phyloP scores from a whole-genome alignment of 495 filamentous ascomycete species.

The Parathielavia hyrcaniae region DNA sequence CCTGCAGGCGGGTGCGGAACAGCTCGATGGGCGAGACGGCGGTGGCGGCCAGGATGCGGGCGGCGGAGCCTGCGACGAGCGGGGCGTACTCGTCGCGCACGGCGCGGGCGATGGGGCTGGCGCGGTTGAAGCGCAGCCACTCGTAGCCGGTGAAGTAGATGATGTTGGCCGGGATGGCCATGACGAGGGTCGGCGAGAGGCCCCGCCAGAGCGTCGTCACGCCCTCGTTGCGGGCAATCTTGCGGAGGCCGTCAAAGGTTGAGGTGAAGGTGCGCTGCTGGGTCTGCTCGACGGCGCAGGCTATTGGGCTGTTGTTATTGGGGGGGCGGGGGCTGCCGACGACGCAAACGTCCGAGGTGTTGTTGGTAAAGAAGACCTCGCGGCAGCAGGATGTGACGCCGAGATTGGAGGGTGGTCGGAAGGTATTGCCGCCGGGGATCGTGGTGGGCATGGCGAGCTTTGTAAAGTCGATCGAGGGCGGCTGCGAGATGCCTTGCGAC shows the following conservation, averaged over 20 bases:
- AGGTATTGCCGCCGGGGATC: slow-evolving; percentile 44
- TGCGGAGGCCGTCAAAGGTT: slow-evolving; percentile 84
- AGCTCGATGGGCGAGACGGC: slow-evolving; percentile 90
- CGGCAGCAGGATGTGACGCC: slow-evolving; percentile 94
- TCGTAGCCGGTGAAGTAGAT: slow-evolving; percentile 99
- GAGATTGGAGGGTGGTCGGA: slow-evolving; percentile 66
- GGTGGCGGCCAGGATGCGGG: slow-evolving; percentile 72
- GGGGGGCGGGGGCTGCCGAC: slow-evolving; percentile 49
- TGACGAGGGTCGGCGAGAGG: slow-evolving; percentile 82
- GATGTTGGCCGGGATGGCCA: slow-evolving; percentile 92
- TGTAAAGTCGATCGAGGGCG: slow-evolving; percentile 35
- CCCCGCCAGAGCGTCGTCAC: slow-evolving; percentile 84
- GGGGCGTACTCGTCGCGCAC: slow-evolving; percentile 67
- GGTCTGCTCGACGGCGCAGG: slow-evolving; percentile 82
- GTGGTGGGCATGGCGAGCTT: slow-evolving; percentile 30
- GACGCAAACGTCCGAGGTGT: slow-evolving; percentile 75
- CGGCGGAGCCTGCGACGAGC: slow-evolving; percentile 68
- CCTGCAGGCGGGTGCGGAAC: slow-evolving; percentile 88
- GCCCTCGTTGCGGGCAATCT: slow-evolving; percentile 96
- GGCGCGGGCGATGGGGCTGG: slow-evolving; percentile 58
- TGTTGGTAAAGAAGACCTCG: slow-evolving; percentile 94
- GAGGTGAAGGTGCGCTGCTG: slow-evolving; percentile 79
- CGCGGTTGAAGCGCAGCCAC: slow-evolving; percentile 67
- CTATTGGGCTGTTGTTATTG: slow-evolving; percentile 35
- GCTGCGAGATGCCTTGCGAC: slow-evolving; percentile 58